A percentile compares a stretch with the other conserved stretches of the same genome.
Evolutionary conservation across 2,329 filamentous ascomycete genomes (phyloP).

Genomic region (Trichoderma atrobrunneum): DNA sequence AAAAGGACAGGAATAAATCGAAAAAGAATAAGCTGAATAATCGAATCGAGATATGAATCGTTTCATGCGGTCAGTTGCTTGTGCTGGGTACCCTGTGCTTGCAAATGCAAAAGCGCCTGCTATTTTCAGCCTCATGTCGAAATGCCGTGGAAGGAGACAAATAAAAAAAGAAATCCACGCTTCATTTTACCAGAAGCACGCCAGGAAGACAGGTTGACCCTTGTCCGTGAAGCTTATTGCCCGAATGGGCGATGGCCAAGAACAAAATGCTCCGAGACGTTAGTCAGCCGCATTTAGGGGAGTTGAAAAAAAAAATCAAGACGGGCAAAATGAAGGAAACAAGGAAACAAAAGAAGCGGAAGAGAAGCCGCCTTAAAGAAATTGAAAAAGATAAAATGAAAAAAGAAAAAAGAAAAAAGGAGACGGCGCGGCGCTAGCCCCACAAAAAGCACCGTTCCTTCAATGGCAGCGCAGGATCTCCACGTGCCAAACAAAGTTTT

Average conservation of each 20-base stretch:
- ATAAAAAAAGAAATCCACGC: not conserved
- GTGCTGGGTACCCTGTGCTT: not conserved
- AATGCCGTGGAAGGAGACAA: not conserved
- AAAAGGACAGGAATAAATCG: not conserved
- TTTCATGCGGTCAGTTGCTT: not conserved
- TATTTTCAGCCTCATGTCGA: not conserved
- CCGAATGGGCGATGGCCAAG: not conserved
- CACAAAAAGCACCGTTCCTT: not conserved
- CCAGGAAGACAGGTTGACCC: not conserved
- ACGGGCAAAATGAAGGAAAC: not conserved
- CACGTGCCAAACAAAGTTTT: conserved; percentile 9
- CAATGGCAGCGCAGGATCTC: not conserved
- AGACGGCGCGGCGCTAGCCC: not conserved
- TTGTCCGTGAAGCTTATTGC: not conserved
- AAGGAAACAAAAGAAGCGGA: not conserved
- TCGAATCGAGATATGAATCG: not conserved
- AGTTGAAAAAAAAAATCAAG: not conserved
- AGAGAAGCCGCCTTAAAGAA: not conserved
- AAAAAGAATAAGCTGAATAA: not conserved
- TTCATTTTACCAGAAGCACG: not conserved
- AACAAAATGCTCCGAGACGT: not conserved
- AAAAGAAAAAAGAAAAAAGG: not conserved
- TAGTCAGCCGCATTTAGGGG: not conserved
- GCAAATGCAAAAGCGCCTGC: not conserved
- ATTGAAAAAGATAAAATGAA: not conserved